A percentile compares a stretch with the other conserved stretches of the same genome.
phyloP scores from a whole-genome alignment of 139 green algal genomes.

The Pseudopediastrum boryanum region DNA sequence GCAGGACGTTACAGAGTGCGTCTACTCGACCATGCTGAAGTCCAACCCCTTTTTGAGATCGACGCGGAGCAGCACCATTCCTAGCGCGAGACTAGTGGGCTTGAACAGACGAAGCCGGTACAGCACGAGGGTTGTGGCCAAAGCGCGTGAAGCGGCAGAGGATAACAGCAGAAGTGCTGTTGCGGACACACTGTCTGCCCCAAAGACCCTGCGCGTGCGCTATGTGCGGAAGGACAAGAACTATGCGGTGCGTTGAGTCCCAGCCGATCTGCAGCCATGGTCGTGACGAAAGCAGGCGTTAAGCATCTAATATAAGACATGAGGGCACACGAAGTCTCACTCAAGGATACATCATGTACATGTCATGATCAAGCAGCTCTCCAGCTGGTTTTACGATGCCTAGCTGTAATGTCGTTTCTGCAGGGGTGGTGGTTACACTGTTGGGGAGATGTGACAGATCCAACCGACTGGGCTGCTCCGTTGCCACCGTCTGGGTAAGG shows the following conservation, averaged over 20 bases:
- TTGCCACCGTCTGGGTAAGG: background rate
- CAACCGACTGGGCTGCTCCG: background rate
- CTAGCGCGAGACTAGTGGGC: no score
- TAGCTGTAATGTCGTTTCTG: background rate
- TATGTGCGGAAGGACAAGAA: conserved; percentile 49
- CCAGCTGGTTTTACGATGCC: background rate
- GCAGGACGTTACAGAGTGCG: no score
- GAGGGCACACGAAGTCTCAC: background rate
- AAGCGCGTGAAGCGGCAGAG: no score
- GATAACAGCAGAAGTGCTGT: no score
- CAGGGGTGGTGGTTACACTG: conserved; percentile 61
- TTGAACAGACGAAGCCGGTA: no score
- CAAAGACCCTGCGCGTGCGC: conserved; percentile 18
- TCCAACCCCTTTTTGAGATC: no score
- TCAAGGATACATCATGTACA: background rate
- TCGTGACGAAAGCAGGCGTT: background rate
- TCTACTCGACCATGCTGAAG: no score
- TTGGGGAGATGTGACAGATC: conserved; percentile 48
- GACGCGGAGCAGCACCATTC: no score
- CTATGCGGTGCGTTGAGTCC: conserved; percentile 31
- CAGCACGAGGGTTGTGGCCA: no score
- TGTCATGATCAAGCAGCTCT: background rate
- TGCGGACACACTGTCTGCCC: no score
- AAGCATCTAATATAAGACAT: background rate
- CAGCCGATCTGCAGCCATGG: background rate